These are phyloP conservation scores for Talaromyces thailandensis DNA, from an alignment of 495 filamentous ascomycete species.

Conservation along the genomic window DNA sequence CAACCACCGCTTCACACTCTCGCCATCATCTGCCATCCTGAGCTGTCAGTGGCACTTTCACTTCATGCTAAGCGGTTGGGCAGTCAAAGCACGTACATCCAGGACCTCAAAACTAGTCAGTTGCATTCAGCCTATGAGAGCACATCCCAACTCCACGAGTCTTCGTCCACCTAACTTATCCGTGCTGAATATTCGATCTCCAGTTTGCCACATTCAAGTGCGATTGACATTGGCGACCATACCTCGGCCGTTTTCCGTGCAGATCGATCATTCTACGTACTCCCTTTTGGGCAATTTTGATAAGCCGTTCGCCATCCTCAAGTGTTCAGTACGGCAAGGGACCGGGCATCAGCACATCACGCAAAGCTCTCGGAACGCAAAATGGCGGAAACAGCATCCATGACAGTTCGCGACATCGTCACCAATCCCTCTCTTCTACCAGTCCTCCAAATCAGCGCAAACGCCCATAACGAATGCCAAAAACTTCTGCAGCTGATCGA, in stretches of 20 bases:
- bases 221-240: background rate
- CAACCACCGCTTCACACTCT: background rate
- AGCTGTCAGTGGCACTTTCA: background rate
- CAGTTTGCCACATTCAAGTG: background rate
- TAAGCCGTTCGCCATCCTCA: background rate
- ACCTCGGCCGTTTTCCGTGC: background rate
- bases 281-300: background rate
- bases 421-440: constrained; percentile 59
- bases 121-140: background rate
- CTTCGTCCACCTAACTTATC: background rate
- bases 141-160: background rate
- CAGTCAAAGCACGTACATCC: background rate
- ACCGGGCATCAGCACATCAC: background rate
- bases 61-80: background rate
- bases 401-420: constrained; percentile 53
- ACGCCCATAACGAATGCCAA: constrained; percentile 64
- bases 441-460: constrained; percentile 61
- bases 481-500: constrained; percentile 56
- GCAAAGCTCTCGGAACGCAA: background rate
- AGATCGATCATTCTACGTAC: background rate
- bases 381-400: constrained; percentile 15
- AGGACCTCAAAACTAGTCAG: background rate
- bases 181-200: background rate
- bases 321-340: too few species aligned
- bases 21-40: background rate